These are phyloP conservation scores for Quercus aquifolioides DNA, from an alignment of 306 rosid species.

Conservation along the genomic window DNA sequence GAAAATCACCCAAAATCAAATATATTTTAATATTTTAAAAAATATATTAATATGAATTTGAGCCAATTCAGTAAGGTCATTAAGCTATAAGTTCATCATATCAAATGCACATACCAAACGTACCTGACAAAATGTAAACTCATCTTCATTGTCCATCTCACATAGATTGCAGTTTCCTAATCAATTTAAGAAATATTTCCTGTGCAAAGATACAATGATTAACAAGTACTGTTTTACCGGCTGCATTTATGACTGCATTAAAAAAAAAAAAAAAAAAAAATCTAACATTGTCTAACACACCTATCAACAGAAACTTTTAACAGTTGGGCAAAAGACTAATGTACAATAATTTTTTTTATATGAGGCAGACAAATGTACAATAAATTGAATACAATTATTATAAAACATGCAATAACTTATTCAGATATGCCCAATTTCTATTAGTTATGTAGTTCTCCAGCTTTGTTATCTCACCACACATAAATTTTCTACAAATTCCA, in stretches of 20 bases:
- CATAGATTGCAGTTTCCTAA: neutral
- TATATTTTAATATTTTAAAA: neutral
- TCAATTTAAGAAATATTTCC: conserved; percentile 19
- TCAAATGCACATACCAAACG: conserved; percentile 12
- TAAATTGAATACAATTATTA: neutral
- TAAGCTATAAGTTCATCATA: neutral
- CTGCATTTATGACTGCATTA: neutral
- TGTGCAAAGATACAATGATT: neutral
- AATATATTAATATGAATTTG: neutral
- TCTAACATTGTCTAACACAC: neutral
- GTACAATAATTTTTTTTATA: neutral
- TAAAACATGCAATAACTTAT: neutral
- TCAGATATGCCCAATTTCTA: neutral
- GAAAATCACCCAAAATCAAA: neutral
- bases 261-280: neutral
- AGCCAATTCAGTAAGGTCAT: conserved; percentile 4
- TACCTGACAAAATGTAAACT: conserved; percentile 40
- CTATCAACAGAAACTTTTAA: neutral
- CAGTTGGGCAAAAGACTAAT: neutral
- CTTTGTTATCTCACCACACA: neutral
- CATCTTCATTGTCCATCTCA: conserved; percentile 58
- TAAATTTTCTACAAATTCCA: neutral
- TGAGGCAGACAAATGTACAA: neutral
- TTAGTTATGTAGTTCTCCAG: neutral
- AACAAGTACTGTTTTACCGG: conserved; percentile 1